These are phyloP conservation scores for Pichia insulana DNA, from an alignment of 805 yeast species.

Conservation along the genomic window DNA sequence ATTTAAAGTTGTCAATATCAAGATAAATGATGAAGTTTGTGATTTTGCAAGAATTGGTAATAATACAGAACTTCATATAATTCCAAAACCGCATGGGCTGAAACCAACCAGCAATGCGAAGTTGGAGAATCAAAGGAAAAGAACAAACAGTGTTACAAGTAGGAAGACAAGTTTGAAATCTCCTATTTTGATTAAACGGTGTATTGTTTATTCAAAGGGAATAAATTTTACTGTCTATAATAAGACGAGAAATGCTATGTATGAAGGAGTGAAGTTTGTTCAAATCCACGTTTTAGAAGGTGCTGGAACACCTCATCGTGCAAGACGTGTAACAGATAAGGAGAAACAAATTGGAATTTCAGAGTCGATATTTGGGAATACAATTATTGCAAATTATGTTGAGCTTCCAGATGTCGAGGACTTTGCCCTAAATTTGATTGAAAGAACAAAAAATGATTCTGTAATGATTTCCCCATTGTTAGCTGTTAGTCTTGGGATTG, in stretches of 20 bases:
- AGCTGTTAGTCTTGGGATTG: constrained; percentile 48
- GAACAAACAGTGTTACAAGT: constrained; percentile 23
- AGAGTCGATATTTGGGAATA: constrained; percentile 6
- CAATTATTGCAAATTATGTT: constrained; percentile 9
- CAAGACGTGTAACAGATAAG: constrained; percentile 9
- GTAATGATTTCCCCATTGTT: constrained; percentile 20
- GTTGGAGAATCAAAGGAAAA: constrained; percentile 16
- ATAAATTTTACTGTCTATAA: constrained; percentile 2
- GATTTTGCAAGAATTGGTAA: constrained; percentile 35
- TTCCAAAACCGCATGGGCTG: constrained; percentile 47
- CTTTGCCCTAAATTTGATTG: constrained; percentile 18
- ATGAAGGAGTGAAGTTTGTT: constrained; percentile 36
- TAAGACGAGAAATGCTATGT: constrained; percentile 16
- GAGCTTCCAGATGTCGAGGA: constrained; percentile 5
- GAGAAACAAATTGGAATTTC: constrained; percentile 12
- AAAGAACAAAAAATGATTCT: no score
- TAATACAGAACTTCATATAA: constrained; percentile 38
- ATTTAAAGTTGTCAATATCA: constrained; percentile 43
- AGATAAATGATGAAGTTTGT: constrained; percentile 15
- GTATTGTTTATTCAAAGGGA: constrained; percentile 1
- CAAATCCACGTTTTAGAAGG: constrained; percentile 46
- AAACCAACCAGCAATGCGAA: constrained; percentile 18
- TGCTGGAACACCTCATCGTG: constrained; percentile 31
- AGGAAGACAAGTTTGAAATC: constrained; percentile 15
- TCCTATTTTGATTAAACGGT: constrained; percentile 1